Evolutionary conservation across 1,284 basidiomycete genomes (phyloP), one percentile per base, ranked within the genome.

Genomic region (Phlebopus sp.): DNA sequence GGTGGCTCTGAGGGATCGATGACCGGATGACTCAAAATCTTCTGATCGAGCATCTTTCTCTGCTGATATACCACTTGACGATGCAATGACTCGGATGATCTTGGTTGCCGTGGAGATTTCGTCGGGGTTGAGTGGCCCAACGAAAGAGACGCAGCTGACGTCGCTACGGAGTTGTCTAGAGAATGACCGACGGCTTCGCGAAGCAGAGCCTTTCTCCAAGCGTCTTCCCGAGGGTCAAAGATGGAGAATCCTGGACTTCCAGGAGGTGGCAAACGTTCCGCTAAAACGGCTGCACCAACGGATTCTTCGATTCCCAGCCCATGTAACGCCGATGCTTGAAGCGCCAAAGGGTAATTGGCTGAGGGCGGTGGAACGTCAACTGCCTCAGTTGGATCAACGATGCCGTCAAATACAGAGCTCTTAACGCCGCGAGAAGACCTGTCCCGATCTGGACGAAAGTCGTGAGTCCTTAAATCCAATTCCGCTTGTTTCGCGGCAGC

Each of bases 311-410:
- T 81, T 35, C 82, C 82, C 55, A 90, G 68, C 17, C 82, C 84
- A 59, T 82, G 78, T 44, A 81, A 57, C 14, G 80, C 79, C 46
- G 86, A 85, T 27, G 87, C 77, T 59, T 90, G 86, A 32, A 86
- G 77, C 6, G 83, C 79, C 57, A 90, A 86, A 2, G 83, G 82
- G 59, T 84, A 87, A 39, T 71, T 74, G 25, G 79, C 67, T 30
- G 80, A 77, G 4, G 79, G 81, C 5, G 74, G 80, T 1, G 86
- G 86, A 19, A 89, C 59, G 59, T 90, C 86, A 34, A 90, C 86
- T 23, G 76, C 77, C 59, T 90, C 89, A 23, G 88, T 91, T 8
- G 88, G 88, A 67, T 91, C 88, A 54, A 91, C 81, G 43, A 86
- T 73, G 54, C 78, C 74, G 59, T 78, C 72, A 52, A 73, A 61